Evolutionary conservation across 2,329 filamentous ascomycete species (phyloP), one percentile per base, ranked within the genome.

Genomic region (Zymoseptoria tritici): DNA sequence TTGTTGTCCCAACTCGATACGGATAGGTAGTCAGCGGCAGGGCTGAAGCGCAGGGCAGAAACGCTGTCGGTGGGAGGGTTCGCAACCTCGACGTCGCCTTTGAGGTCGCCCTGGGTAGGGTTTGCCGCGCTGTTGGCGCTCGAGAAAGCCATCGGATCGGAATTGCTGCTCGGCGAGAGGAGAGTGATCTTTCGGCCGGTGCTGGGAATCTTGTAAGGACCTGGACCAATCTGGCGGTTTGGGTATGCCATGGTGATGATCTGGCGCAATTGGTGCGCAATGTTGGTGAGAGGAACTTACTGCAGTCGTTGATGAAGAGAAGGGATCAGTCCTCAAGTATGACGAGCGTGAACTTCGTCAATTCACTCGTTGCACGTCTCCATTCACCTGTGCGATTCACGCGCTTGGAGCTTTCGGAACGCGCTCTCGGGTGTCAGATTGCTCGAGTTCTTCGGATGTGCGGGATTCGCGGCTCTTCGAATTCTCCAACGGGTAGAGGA

Each of bases 1-100:
- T 96, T 96, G 80, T 95, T 96, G 77, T 99, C 94, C 94, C 94
- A 99, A 69, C 91, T 96, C 54, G 91, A 81, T 42, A 97, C 90
- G 22, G 93, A 91, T 19, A 99, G 81, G 73, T 95, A 89, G 69
- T 97, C 91, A 66, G 78, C 83, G 57, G 81, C 81, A 1, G 88
- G 85, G 13, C 88, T 92, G 78, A 97, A 99, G 54, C 85, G 80
- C 61, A 99, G 82, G 72, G 91, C 90, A 42, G 92, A 92, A 71
- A 97, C 88, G 75, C 89, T 90, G 77, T 99, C 94, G 67, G 90
- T 87, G 21, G 94, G 94, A 13, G 89, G 89, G 65, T 87, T 83
- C 61, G 79, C 83, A 58, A 99, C 80, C 57, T 88, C 82, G 57
- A 97, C 85, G 75, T 99, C 94, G 71, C 92, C 89, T 72, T 88